These are phyloP conservation scores for Stylosanthes scabra DNA, from an alignment of 331 rosid species.

Conservation along the genomic window DNA sequence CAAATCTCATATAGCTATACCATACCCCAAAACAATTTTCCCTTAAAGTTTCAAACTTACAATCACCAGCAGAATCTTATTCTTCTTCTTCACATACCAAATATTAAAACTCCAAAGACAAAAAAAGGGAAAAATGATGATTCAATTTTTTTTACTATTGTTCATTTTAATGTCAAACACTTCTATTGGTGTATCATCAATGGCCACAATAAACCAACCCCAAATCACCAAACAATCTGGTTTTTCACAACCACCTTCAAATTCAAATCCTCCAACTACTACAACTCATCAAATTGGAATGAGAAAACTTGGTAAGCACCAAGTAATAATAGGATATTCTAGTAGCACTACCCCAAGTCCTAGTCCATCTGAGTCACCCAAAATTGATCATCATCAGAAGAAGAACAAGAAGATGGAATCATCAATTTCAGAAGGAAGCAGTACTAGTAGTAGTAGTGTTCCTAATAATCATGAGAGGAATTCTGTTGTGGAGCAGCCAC, in stretches of 20 bases:
- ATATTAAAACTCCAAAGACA: background rate
- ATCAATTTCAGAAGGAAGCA: slow-evolving; percentile 9
- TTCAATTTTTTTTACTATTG: slow-evolving; percentile 47
- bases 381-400: slow-evolving; percentile 7
- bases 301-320: slow-evolving; percentile 72
- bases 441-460: background rate
- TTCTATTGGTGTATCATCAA: slow-evolving; percentile 37
- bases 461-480: slow-evolving; percentile 36
- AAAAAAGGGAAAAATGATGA: slow-evolving; percentile 41
- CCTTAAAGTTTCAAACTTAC: slow-evolving; percentile 24
- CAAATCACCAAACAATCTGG: slow-evolving; percentile 33
- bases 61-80: background rate
- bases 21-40: slow-evolving; percentile 33
- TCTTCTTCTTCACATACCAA: background rate
- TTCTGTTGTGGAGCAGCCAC: slow-evolving; percentile 27
- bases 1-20: slow-evolving; percentile 36
- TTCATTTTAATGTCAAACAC: slow-evolving; percentile 50
- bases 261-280: slow-evolving; percentile 43
- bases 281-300: slow-evolving; percentile 26
- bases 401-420: slow-evolving; percentile 10
- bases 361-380: slow-evolving; percentile 49
- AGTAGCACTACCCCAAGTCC: slow-evolving; percentile 6
- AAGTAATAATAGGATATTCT: slow-evolving; percentile 1
- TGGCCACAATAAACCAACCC: slow-evolving; percentile 39
- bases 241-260: slow-evolving; percentile 42